These are phyloP conservation scores for Pestalotiopsis sp. DNA, from an alignment of 2,329 filamentous ascomycete genomes.

Conservation along the genomic window DNA sequence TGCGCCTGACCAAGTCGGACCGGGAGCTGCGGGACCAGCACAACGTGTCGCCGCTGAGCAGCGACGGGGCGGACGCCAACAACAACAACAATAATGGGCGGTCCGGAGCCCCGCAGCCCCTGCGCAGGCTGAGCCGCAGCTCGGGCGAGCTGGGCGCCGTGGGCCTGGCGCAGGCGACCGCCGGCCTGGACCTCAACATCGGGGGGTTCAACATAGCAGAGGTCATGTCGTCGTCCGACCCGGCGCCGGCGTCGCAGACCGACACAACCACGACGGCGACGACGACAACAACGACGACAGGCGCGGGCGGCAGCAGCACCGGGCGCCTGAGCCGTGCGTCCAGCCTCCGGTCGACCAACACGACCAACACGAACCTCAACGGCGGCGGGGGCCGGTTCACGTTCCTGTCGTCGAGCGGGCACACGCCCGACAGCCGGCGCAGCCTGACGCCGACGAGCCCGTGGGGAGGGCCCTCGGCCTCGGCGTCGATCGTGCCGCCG, in stretches of 20 bases:
- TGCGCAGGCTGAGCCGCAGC: slow-evolving; percentile 2
- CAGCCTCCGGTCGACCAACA: neutral
- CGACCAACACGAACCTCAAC: neutral
- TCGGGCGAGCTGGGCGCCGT: slow-evolving; percentile 1
- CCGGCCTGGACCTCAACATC: neutral
- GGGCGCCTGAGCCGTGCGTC: neutral
- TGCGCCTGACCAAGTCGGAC: neutral
- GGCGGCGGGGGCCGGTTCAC: slow-evolving; percentile 6
- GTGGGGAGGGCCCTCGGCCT: neutral
- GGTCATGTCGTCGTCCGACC: neutral
- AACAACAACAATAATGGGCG: neutral
- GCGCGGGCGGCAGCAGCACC: neutral
- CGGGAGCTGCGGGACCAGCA: neutral
- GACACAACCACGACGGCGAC: neutral
- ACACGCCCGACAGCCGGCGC: neutral
- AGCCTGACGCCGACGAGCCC: slow-evolving; percentile 3
- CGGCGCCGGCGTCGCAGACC: neutral
- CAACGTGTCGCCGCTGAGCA: slow-evolving; percentile 1
- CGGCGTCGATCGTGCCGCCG: neutral
- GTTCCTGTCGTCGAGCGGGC: neutral
- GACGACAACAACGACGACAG: neutral
- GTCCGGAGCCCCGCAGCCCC: neutral
- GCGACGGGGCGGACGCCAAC: neutral
- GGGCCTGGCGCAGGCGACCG: neutral
- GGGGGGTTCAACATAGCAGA: neutral